Conservation (phyloP, 495 filamentous ascomycete genomes). For the Aspergillus kassunensis region DNA sequence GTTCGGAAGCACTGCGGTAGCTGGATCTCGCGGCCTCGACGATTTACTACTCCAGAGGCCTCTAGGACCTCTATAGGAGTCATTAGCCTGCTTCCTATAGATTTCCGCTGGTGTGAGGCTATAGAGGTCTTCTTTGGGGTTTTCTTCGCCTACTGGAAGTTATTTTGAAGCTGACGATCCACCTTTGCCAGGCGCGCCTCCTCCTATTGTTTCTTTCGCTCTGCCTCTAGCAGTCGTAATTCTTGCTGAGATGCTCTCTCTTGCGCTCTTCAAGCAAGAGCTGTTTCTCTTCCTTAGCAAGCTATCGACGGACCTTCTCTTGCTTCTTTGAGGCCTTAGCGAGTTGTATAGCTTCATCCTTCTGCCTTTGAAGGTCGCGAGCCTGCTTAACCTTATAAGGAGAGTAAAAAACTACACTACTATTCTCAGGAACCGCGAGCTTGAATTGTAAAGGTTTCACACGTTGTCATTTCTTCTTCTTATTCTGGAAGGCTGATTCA, state of each 20-base stretch:
- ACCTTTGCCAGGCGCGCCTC: not conserved
- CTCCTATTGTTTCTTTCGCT: not conserved
- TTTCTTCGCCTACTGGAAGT: not conserved
- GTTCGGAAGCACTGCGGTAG: not conserved
- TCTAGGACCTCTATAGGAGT: not conserved
- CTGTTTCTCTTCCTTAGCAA: not conserved
- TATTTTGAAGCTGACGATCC: not conserved
- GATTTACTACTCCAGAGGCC: not conserved
- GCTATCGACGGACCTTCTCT: not conserved
- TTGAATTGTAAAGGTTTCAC: constrained; percentile 4
- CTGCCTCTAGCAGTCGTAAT: not conserved
- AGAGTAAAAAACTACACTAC: not conserved
- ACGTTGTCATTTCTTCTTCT: not conserved
- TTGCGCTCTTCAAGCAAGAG: not conserved
- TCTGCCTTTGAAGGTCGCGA: not conserved
- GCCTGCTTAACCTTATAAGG: constrained; percentile 2
- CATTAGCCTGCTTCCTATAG: not conserved
- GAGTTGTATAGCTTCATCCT: not conserved
- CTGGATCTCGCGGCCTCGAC: not conserved
- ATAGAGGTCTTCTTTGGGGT: not conserved
- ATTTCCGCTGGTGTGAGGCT: not conserved
- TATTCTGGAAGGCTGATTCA: not conserved
- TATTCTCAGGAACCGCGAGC: not conserved
- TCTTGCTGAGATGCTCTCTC: not conserved
- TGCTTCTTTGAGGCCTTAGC: not conserved